Evolutionary conservation across 2,329 filamentous ascomycete genomes (phyloP).

Genomic region (Didymella segeticola): DNA sequence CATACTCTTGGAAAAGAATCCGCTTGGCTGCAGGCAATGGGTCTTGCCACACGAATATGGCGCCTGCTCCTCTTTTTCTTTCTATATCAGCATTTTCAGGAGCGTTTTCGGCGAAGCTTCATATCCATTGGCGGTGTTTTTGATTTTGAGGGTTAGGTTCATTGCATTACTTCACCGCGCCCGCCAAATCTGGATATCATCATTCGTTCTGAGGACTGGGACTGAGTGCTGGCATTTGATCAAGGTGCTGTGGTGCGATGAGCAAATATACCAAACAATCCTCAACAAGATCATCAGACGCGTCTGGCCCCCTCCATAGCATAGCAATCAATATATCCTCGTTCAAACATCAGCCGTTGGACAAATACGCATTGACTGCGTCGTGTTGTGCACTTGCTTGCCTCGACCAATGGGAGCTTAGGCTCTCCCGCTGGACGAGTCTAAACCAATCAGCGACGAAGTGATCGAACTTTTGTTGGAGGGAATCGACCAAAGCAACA

Average conservation of each 20-base stretch:
- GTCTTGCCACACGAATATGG: not conserved
- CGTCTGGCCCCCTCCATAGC: conserved; percentile 18
- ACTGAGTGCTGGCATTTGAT: not conserved
- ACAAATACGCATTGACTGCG: not conserved
- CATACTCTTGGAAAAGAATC: not conserved
- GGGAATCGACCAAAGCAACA: conserved; percentile 30
- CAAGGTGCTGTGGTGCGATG: not conserved
- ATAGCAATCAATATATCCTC: conserved; percentile 24
- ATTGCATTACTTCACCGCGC: conserved; percentile 8
- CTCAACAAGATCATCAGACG: not conserved
- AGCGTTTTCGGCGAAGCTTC: conserved; percentile 40
- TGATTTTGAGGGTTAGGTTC: conserved; percentile 18
- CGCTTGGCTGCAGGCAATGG: not conserved
- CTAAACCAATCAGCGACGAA: not conserved
- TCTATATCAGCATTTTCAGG: conserved; percentile 44
- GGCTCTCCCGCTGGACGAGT: not conserved
- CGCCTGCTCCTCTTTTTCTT: not conserved
- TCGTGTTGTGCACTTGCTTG: not conserved
- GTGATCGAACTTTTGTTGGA: conserved; percentile 30
- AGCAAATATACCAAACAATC: not conserved
- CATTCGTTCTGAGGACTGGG: conserved; percentile 1
- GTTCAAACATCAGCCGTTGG: conserved; percentile 16
- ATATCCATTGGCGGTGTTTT: conserved; percentile 40
- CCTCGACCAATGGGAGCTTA: conserved; percentile 5
- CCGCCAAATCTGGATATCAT: conserved; percentile 27